Evolutionary conservation across 495 filamentous ascomycete genomes (phyloP).

Genomic region (Glarea lozoyensis): DNA sequence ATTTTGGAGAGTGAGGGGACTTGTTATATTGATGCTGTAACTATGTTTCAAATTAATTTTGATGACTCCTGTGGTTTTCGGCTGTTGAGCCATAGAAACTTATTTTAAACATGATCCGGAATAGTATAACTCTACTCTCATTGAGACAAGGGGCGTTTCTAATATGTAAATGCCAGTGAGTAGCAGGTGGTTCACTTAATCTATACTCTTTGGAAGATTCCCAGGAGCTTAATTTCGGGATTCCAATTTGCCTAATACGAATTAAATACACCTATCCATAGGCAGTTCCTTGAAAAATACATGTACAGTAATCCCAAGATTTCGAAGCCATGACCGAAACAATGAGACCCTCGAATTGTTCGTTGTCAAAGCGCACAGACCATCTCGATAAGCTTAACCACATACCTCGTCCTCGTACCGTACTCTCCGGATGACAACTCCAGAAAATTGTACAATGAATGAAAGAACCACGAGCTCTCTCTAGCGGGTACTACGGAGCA

Average conservation of each 20-base stretch:
- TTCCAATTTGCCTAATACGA: no score
- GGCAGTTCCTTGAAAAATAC: no score
- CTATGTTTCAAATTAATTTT: no score
- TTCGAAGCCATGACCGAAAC: no score
- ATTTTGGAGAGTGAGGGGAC: background rate
- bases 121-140: no score
- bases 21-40: background rate
- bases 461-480: slow-evolving; percentile 4
- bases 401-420: slow-evolving; percentile 1
- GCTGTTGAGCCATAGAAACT: background rate
- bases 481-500: slow-evolving; percentile 1
- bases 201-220: no score
- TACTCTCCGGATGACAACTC: background rate
- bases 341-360: background rate
- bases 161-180: background rate
- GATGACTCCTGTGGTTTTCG: no score
- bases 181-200: background rate
- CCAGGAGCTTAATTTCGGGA: no score
- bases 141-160: background rate
- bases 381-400: slow-evolving; percentile 12
- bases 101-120: no score
- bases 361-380: slow-evolving; percentile 4
- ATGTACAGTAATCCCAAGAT: no score
- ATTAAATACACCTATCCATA: no score
- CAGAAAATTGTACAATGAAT: background rate